Evolutionary conservation across 257 asterid genomes (phyloP), one percentile per base, ranked within the genome.

Genomic region (Rauvolfia tetraphylla): DNA sequence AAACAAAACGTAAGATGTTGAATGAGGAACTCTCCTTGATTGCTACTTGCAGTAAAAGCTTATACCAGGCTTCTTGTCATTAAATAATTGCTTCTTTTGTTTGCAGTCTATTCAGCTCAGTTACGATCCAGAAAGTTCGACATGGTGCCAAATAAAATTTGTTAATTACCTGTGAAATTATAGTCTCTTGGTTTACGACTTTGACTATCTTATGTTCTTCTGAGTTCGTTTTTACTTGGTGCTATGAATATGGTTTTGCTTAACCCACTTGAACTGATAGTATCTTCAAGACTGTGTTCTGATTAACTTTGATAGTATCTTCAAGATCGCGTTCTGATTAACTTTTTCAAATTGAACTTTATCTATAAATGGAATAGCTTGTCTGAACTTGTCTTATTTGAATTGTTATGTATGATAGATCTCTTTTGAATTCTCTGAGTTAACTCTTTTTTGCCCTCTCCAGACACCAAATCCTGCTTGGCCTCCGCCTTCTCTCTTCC

Each of bases 401-500:
- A 39, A 25, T 68, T 2, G 8, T 41, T 3, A 23, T 54, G 42
- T 9, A 22, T 56, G 58, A 4, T n/a, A 33, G 54, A 31, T 46
- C 54, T 36, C 61, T 62, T 41, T 72, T 29, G 44, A 2, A 70
- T 58, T 75, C 46, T 65, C 66, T 17, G 71, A 22, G 14, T 67
- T 38, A 67, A 67, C 9, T 67, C 13, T 11, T 67, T 67, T 75
- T 51, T 48, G 56, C 72, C 33, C 59, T 71, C 83, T 82, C 48
- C 84, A 95, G 99, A 91, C 97, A 23, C 98, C 98, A 79, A 95
- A 95, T 90, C 99, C 98, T 56, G 98, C 99, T 7, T 95, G 99
- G 98, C 97, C 99, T 27, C 98, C 97, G 48, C 99, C 99, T 84
- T 88, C 96, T 51, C 90, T 86, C 72, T 85, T 85, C 80, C 93